phyloP scores from a whole-genome alignment of 1,139 yeast genomes.

The Blastobotrys indianensis region DNA sequence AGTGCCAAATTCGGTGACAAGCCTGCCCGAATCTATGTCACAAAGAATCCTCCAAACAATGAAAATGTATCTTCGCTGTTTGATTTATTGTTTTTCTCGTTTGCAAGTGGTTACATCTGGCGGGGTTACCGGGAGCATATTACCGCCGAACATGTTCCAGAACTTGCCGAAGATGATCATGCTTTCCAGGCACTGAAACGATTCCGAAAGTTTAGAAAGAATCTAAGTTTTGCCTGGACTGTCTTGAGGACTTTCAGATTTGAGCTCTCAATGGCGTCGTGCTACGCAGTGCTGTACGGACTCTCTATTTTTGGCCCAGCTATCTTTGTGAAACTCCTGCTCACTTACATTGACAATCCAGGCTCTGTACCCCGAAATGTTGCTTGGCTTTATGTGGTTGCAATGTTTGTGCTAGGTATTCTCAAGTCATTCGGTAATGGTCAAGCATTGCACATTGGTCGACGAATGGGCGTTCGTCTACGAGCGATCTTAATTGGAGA shows the following conservation, averaged over 20 bases:
- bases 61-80: constrained; percentile 64
- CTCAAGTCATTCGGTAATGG: constrained; percentile 64
- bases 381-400: constrained; percentile 82
- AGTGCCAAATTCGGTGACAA: constrained; percentile 58
- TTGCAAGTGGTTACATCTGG: constrained; percentile 71
- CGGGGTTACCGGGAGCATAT: constrained; percentile 55
- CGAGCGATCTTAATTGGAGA: constrained; percentile 85
- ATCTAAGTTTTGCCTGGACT: constrained; percentile 45
- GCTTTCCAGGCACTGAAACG: constrained; percentile 60
- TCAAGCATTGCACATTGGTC: constrained; percentile 82
- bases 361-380: constrained; percentile 52
- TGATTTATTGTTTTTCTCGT: constrained; percentile 58
- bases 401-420: constrained; percentile 62
- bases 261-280: constrained; percentile 57
- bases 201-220: constrained; percentile 42
- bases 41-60: constrained; percentile 56
- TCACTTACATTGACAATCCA: constrained; percentile 81
- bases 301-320: constrained; percentile 72
- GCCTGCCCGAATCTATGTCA: constrained; percentile 35
- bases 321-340: constrained; percentile 62
- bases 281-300: constrained; percentile 66
- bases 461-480: constrained; percentile 88
- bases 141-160: constrained; percentile 70
- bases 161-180: constrained; percentile 73
- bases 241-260: constrained; percentile 56